Evolutionary conservation across 176 grass and related monocot genomes (phyloP).

Genomic region (Chrysopogon serrulatus): DNA sequence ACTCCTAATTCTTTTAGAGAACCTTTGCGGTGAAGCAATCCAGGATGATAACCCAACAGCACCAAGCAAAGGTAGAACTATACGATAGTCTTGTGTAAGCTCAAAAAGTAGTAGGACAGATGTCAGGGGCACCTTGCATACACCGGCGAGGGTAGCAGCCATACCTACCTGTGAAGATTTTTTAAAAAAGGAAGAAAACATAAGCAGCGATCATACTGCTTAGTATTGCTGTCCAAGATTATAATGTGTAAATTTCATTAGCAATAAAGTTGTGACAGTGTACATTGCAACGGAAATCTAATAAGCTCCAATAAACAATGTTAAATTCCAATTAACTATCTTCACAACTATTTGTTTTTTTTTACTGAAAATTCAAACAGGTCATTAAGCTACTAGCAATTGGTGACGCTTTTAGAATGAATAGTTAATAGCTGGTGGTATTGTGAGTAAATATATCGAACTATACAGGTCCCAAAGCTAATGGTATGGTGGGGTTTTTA

Average conservation of each 20-base stretch:
- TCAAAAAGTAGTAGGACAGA: slow-evolving; percentile 93
- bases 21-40: slow-evolving; percentile 74
- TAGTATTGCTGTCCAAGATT: neutral
- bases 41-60: slow-evolving; percentile 96
- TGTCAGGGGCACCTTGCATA: slow-evolving; percentile 92
- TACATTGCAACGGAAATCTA: neutral
- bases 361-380: neutral
- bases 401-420: neutral
- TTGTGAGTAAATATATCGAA: neutral
- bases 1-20: slow-evolving; percentile 38
- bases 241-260: neutral
- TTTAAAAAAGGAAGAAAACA: slow-evolving; percentile 25
- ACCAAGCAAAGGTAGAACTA: slow-evolving; percentile 93
- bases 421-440: neutral
- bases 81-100: slow-evolving; percentile 91
- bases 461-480: neutral
- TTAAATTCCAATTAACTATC: neutral
- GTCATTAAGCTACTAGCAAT: neutral
- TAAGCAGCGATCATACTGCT: neutral
- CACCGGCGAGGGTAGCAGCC: slow-evolving; percentile 91
- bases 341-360: neutral
- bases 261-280: neutral
- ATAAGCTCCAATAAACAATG: neutral
- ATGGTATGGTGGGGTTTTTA: neutral
- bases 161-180: slow-evolving; percentile 79